A percentile compares a stretch with the other conserved stretches of the same genome.
Conservation (phyloP, 495 filamentous ascomycete genomes). For the Aspergillus bridgeri region DNA sequence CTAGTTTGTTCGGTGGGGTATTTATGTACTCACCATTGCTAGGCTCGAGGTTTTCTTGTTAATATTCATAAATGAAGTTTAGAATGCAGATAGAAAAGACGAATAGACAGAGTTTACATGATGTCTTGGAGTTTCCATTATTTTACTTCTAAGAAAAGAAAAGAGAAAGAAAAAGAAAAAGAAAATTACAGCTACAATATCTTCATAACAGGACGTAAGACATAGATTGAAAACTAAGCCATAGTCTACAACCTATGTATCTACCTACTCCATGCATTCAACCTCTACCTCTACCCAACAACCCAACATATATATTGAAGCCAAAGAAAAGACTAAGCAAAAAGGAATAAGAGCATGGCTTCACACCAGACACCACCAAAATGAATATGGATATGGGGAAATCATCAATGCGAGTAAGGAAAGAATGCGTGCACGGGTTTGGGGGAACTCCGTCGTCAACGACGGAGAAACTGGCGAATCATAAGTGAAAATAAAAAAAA, state of each 20-base stretch:
- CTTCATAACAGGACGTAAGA: too few species aligned
- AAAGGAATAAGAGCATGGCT: not conserved
- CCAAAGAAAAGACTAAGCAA: not conserved
- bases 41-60: not conserved
- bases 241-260: not conserved
- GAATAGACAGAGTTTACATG: too few species aligned
- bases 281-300: not conserved
- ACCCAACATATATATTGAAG: not conserved
- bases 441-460: too few species aligned
- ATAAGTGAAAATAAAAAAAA: not conserved
- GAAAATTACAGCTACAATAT: too few species aligned
- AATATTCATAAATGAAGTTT: not conserved
- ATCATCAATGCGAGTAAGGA: not conserved
- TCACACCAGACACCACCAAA: not conserved
- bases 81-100: too few species aligned
- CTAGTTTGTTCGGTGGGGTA: too few species aligned
- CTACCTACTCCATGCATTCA: not conserved
- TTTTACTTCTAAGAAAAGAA: not conserved
- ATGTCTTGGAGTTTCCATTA: too few species aligned
- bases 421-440: not conserved
- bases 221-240: not conserved
- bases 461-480: not conserved
- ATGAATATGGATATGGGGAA: not conserved
- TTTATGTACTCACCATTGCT: not conserved
- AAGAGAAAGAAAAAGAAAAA: not conserved